Evolutionary conservation across 1,284 basidiomycete species (phyloP).

Genomic region (Papiliotrema terrestris): DNA sequence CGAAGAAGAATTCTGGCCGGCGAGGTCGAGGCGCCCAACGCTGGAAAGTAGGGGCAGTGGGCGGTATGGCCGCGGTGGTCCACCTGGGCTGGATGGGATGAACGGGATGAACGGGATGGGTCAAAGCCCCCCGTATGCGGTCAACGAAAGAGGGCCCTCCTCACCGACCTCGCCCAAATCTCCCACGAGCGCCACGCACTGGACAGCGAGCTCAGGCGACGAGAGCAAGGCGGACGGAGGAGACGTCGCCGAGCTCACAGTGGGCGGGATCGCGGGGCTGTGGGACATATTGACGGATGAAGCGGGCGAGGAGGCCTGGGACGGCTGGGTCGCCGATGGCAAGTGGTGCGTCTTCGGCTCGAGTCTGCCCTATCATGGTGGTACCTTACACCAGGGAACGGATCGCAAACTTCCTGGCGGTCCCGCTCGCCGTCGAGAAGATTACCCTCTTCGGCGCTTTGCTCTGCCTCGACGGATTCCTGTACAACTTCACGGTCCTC

Average conservation of each 20-base stretch:
- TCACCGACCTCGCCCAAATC: neutral
- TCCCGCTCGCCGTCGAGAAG: slow-evolving; percentile 94
- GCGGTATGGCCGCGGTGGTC: neutral
- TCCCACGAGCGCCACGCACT: neutral
- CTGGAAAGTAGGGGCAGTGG: slow-evolving; percentile 7
- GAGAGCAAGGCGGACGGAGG: neutral
- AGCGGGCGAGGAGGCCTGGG: slow-evolving; percentile 44
- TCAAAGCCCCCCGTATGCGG: neutral
- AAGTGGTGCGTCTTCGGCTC: slow-evolving; percentile 39
- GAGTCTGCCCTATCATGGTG: neutral
- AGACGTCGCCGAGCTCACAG: neutral
- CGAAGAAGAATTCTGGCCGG: slow-evolving; percentile 24
- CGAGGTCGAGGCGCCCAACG: slow-evolving; percentile 17
- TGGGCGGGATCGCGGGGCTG: slow-evolving; percentile 8
- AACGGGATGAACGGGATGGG: neutral
- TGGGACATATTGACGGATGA: slow-evolving; percentile 47
- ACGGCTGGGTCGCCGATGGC: slow-evolving; percentile 45
- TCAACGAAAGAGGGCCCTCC: neutral
- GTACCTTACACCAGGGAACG: slow-evolving; percentile 64
- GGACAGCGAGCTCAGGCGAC: neutral
- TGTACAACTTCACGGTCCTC: slow-evolving; percentile 96
- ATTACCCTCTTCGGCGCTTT: slow-evolving; percentile 90
- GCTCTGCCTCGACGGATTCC: slow-evolving; percentile 93
- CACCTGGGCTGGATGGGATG: neutral
- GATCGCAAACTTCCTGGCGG: slow-evolving; percentile 94